Base-by-base conservation (phyloP, 768 basidiomycete genomes). In the Calvatia gigantea region DNA sequence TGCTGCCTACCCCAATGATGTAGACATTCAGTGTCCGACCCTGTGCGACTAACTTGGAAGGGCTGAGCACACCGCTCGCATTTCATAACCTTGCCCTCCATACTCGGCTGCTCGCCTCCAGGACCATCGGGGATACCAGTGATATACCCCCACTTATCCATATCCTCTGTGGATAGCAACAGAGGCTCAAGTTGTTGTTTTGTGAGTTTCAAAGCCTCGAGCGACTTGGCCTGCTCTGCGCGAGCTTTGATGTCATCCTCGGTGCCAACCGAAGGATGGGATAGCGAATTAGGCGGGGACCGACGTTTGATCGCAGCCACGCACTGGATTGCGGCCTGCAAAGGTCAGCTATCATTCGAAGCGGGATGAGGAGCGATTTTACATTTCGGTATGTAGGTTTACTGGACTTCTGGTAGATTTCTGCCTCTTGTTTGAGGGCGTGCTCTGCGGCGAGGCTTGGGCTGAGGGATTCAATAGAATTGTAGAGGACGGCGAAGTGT, bases 341-440 rank as follows among this genome's bases (percentile, higher is more conserved):
- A 51, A 47, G 19, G 32, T 67, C 45, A 65, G 57, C 50, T 38
- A 50, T 25, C 52, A 33, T 45, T 28, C 44, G 31, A 42, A 33
- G 8, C 23, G 41, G 7, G 19, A 4, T 33, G 19, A 50, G 33
- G 12, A 39, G 38, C 28, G 33, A 14, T 63, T 82, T 59, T 65
- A 90, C 91, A 73, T 89, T 88, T 47, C 91, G 87, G 69, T 96
- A 96, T 0, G 91, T 91, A 44, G 82, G 67, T 69, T 90, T 92
- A 50, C 77, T 86, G 0, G 88, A 82, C 58, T 82, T 84, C 23
- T 74, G 75, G 69, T 93, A 94, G 0, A 93, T 77, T 57, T 92
- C 86, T 31, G 82, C 80, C 64, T 96, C 94, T 63, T 96, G 92
- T 46, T 73, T 80, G 8, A 93, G 77, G 3, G 94, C 85, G 70